Percentiles rank a stretch among this genome's conserved stretches.
These are phyloP conservation scores for Kernera saxatilis DNA, from an alignment of 345 rosid genomes.

Conservation along the genomic window DNA sequence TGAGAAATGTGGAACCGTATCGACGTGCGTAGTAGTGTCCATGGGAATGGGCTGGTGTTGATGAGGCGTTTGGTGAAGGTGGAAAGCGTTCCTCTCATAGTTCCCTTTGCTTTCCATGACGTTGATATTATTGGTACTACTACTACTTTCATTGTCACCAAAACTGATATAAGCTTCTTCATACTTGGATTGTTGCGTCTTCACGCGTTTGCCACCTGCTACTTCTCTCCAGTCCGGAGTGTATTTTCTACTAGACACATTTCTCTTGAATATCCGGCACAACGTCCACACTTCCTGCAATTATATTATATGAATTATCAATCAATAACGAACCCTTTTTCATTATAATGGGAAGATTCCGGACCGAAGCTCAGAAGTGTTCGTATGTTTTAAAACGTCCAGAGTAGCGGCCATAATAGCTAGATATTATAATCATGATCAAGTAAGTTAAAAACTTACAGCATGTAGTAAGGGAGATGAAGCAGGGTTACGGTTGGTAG, in stretches of 20 bases:
- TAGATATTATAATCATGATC: not conserved
- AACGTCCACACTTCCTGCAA: slow-evolving; percentile 88
- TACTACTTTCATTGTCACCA: slow-evolving; percentile 32
- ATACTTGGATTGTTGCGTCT: slow-evolving; percentile 20
- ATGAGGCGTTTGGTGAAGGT: slow-evolving; percentile 6
- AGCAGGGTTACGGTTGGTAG: slow-evolving; percentile 16
- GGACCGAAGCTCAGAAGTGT: too few species aligned
- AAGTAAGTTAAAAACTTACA: slow-evolving; percentile 38
- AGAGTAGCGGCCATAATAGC: not conserved
- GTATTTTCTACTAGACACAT: slow-evolving; percentile 42
- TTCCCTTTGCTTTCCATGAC: slow-evolving; percentile 27
- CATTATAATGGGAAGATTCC: too few species aligned
- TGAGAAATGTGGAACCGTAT: slow-evolving; percentile 28
- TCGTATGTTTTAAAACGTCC: not conserved
- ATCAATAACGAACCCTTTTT: too few species aligned
- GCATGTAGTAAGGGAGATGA: slow-evolving; percentile 41
- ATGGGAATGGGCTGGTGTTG: slow-evolving; percentile 18
- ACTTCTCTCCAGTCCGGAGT: slow-evolving; percentile 55
- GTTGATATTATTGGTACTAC: slow-evolving; percentile 19
- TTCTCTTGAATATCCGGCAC: slow-evolving; percentile 72
- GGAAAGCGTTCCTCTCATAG: slow-evolving; percentile 13
- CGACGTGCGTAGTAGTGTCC: slow-evolving; percentile 33
- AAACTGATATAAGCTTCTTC: slow-evolving; percentile 48
- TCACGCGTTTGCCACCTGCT: slow-evolving; percentile 29
- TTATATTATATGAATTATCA: not conserved